Base-by-base conservation (phyloP, 257 asterid species). In the Anisodus acutangulus region DNA sequence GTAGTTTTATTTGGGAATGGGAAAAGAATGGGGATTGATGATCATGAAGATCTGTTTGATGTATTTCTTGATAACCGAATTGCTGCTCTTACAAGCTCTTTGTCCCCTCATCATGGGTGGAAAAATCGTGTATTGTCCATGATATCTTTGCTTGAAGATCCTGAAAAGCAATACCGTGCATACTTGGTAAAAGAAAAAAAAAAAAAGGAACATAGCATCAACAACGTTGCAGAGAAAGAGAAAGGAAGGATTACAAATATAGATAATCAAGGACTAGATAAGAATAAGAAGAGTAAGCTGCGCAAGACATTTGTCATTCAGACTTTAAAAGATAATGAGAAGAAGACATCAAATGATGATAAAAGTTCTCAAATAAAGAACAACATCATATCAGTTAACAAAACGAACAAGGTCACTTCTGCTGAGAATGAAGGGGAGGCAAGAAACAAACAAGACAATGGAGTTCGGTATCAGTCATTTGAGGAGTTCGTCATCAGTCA, bases 101-200 rank as follows among this genome's bases (percentile, higher is more conserved):
- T 66, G 10, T 66, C 47, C 12, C 72, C 90, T 6, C 2, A 45
- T 9, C 12, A 83, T 6, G 95, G 95, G 3, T 92, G 92, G 93
- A 86, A 10, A 12, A 89, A 81, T 8, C 60, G 76, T 66, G n/a
- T 86, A 12, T 67, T 81, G 19, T 55, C 84, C 58, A 85, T 87
- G 90, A 84, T 85, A 9, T 8, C 78, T 82, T 83, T 92, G 3
- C 91, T 92, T 67, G 85, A 79, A 78, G 81, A 92, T 81, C 91
- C 95, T 1, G 16, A 72, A 78, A 69, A 45, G 17, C 84, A 80
- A 72, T 89, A 92, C 82, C 10, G 2, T 10, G 85, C 6, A 1
- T 88, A 87, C 82, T 55, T 88, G 82, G 31, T 1, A 11, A 41
- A 59, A 54, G 74, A 5, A 49, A 43, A 66, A 6, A 39, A 51